phyloP scores from a whole-genome alignment of 306 rosid genomes.

The Ziziphus jujuba region DNA sequence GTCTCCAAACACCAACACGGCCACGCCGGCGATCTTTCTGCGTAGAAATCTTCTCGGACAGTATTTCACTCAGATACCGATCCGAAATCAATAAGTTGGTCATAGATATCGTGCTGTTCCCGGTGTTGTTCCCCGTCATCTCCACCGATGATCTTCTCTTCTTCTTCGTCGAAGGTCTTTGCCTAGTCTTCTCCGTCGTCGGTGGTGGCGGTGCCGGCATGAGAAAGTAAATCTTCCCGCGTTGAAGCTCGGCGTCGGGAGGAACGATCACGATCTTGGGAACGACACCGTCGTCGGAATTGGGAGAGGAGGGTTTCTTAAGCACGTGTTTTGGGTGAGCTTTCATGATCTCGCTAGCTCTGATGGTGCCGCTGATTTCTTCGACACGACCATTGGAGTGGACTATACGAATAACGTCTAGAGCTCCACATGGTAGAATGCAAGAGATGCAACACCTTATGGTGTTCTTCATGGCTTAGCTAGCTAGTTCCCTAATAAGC shows the following conservation, averaged over 20 bases:
- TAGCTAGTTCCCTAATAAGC: no score
- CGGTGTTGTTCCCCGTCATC: background rate
- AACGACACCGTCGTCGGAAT: constrained; percentile 43
- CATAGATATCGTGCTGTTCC: constrained; percentile 26
- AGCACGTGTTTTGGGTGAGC: constrained; percentile 85
- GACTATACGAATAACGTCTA: constrained; percentile 87
- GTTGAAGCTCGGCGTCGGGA: constrained; percentile 87
- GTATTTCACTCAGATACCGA: constrained; percentile 72
- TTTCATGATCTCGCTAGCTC: constrained; percentile 84
- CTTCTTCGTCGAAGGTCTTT: constrained; percentile 37
- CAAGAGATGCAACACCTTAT: constrained; percentile 93
- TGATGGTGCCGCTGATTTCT: constrained; percentile 71
- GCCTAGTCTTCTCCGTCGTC: constrained; percentile 25
- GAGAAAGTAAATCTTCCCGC: constrained; percentile 98
- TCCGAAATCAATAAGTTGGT: constrained; percentile 58
- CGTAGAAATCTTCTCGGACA: constrained; percentile 78
- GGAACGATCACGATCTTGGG: constrained; percentile 85
- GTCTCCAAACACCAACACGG: constrained; percentile 91
- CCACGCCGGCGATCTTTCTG: constrained; percentile 79
- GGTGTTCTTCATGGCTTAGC: constrained; percentile 58
- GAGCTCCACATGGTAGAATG: constrained; percentile 91
- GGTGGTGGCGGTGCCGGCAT: constrained; percentile 75
- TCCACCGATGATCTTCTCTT: no score
- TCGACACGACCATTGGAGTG: constrained; percentile 83
- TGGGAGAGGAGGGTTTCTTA: constrained; percentile 74